Evolutionary conservation across 2,329 filamentous ascomycete species (phyloP).

Genomic region (Acrocalymma vagum): DNA sequence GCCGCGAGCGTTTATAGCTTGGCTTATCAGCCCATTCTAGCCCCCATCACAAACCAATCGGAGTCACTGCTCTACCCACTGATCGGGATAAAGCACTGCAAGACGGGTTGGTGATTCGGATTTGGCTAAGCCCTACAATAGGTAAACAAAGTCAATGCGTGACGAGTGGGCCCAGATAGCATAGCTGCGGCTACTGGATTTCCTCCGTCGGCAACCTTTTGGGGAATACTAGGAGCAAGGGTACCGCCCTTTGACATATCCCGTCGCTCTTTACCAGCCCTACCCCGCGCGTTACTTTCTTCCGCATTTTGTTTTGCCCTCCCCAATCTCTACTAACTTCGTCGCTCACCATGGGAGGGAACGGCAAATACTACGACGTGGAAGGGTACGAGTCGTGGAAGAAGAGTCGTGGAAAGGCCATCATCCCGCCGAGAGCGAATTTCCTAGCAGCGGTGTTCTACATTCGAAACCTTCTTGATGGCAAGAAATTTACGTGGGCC

Average conservation of each 20-base stretch:
- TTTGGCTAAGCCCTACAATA: slow-evolving; percentile 14
- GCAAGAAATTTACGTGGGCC: slow-evolving; percentile 41
- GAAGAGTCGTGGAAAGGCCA: slow-evolving; percentile 21
- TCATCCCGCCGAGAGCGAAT: slow-evolving; percentile 34
- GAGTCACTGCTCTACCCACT: slow-evolving; percentile 13
- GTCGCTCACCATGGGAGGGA: slow-evolving; percentile 23
- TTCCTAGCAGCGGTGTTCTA: slow-evolving; percentile 37
- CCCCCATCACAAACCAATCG: slow-evolving; percentile 9
- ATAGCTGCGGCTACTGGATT: slow-evolving; percentile 8
- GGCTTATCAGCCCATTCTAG: slow-evolving; percentile 12
- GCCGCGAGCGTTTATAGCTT: background rate
- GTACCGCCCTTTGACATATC: slow-evolving; percentile 8
- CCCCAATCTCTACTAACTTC: slow-evolving; percentile 1
- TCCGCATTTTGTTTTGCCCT: background rate
- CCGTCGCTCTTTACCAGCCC: background rate
- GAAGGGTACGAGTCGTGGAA: slow-evolving; percentile 34
- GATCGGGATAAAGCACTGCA: slow-evolving; percentile 6
- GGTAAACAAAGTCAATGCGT: slow-evolving; percentile 6
- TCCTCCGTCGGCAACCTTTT: background rate
- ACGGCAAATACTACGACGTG: slow-evolving; percentile 31
- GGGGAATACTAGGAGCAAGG: no score
- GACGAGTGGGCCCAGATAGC: slow-evolving; percentile 7
- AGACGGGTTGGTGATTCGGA: slow-evolving; percentile 7
- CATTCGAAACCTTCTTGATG: slow-evolving; percentile 37
- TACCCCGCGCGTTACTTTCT: slow-evolving; percentile 1